Conservation (phyloP, 2,329 filamentous ascomycete genomes). For the Nakataea oryzae region DNA sequence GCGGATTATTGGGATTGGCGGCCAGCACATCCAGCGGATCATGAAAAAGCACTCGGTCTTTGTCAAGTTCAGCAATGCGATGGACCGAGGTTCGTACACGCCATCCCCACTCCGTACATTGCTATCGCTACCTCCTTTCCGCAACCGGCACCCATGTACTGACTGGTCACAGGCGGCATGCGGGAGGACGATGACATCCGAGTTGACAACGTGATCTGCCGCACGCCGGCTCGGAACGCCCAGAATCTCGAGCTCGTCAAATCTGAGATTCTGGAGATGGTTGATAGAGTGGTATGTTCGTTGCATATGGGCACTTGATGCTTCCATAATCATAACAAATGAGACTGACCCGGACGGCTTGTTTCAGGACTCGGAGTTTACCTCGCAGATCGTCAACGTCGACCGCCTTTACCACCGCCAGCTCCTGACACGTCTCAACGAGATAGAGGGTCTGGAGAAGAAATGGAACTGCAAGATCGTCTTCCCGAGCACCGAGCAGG, state of each 20-base stretch:
- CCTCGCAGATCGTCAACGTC: slow-evolving; percentile 84
- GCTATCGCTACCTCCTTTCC: background rate
- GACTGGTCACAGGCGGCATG: slow-evolving; percentile 47
- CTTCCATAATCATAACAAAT: too few species aligned
- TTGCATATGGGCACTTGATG: background rate
- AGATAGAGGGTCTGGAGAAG: slow-evolving; percentile 93
- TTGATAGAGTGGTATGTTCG: slow-evolving; percentile 71
- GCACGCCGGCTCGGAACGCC: slow-evolving; percentile 91
- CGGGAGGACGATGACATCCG: slow-evolving; percentile 98
- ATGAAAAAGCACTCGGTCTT: slow-evolving; percentile 99
- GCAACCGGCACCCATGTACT: slow-evolving; percentile 10
- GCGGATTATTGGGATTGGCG: slow-evolving; percentile 96
- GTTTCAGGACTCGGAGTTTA: slow-evolving; percentile 81
- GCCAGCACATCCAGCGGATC: slow-evolving; percentile 96
- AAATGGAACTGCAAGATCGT: slow-evolving; percentile 99
- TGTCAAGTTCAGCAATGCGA: slow-evolving; percentile 98
- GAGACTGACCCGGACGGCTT: background rate
- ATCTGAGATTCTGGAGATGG: slow-evolving; percentile 99
- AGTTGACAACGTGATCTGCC: slow-evolving; percentile 97
- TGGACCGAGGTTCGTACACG: slow-evolving; percentile 64
- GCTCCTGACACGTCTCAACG: slow-evolving; percentile 74
- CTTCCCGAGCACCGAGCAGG: slow-evolving; percentile 94
- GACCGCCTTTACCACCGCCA: slow-evolving; percentile 93
- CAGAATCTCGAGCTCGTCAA: slow-evolving; percentile 96
- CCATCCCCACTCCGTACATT: background rate